Evolutionary conservation across 1,284 basidiomycete genomes (phyloP).

Genomic region (Psilocybe mexicana): DNA sequence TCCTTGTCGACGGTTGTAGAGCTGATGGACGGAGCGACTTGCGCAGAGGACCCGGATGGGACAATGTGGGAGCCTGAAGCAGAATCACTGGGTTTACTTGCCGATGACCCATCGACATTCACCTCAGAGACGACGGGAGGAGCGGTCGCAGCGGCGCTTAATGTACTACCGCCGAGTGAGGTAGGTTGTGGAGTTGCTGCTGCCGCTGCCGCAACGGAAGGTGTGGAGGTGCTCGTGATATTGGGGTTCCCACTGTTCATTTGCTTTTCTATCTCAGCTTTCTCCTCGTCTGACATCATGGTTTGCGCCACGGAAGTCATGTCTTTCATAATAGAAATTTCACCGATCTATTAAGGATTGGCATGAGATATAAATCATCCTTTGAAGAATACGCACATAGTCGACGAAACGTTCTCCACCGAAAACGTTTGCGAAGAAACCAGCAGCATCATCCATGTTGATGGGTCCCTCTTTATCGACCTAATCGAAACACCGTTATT

Average conservation of each 20-base stretch:
- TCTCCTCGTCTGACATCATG: constrained; percentile 90
- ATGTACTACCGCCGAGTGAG: background rate
- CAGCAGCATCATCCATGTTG: constrained; percentile 83
- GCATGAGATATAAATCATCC: background rate
- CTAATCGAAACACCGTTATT: constrained; percentile 31
- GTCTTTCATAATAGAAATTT: constrained; percentile 91
- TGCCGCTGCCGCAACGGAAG: constrained; percentile 14
- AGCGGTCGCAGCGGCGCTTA: background rate
- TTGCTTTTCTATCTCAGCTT: constrained; percentile 80
- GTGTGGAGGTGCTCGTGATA: constrained; percentile 9
- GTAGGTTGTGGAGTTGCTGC: constrained; percentile 10
- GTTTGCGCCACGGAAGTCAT: constrained; percentile 80
- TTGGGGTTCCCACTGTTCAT: constrained; percentile 41
- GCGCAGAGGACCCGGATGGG: background rate
- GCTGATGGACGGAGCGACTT: constrained; percentile 10
- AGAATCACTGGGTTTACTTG: constrained; percentile 5
- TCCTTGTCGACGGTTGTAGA: constrained; percentile 31
- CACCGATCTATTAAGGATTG: constrained; percentile 67
- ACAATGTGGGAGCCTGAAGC: constrained; percentile 13
- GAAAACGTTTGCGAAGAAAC: constrained; percentile 91
- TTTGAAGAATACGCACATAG: constrained; percentile 59
- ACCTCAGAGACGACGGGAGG: constrained; percentile 1
- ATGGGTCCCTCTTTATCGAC: constrained; percentile 70
- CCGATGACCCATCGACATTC: background rate
- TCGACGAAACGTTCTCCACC: constrained; percentile 86